Percentiles rank a stretch among this genome's conserved stretches.
Evolutionary conservation across 2,329 filamentous ascomycete species (phyloP).

Genomic region (Lasiodiplodia sp.): DNA sequence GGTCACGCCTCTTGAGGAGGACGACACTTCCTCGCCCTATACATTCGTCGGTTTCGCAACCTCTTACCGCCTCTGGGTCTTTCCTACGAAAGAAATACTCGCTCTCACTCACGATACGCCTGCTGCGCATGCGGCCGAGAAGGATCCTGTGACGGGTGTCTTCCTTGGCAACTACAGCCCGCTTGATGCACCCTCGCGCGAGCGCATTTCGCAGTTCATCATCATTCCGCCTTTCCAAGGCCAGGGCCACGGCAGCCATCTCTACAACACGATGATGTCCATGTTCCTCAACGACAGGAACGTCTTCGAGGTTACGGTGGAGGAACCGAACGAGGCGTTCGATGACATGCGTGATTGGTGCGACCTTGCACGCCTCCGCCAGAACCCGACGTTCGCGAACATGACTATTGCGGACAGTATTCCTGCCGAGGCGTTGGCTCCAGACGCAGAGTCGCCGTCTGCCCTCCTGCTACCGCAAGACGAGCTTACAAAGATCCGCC

Average conservation of each 20-base stretch:
- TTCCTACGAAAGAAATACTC: conserved; percentile 55
- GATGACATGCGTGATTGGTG: conserved; percentile 79
- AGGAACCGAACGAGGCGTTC: conserved; percentile 90
- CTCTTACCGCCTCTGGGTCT: conserved; percentile 83
- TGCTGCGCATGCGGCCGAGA: conserved; percentile 36
- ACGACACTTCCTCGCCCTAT: conserved; percentile 58
- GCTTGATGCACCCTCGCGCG: conserved; percentile 74
- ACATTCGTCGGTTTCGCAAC: conserved; percentile 89
- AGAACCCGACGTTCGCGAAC: conserved; percentile 62
- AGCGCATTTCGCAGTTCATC: conserved; percentile 91
- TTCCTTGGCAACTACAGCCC: conserved; percentile 47
- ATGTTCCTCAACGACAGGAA: conserved; percentile 71
- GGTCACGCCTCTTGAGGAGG: conserved; percentile 41
- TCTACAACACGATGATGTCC: conserved; percentile 82
- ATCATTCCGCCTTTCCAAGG: conserved; percentile 87
- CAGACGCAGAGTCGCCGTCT: conserved; percentile 57
- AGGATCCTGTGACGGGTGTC: conserved; percentile 7
- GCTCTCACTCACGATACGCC: conserved; percentile 37
- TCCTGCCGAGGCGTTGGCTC: conserved; percentile 59
- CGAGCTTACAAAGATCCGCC: conserved; percentile 63
- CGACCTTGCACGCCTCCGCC: conserved; percentile 71
- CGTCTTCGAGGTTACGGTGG: conserved; percentile 85
- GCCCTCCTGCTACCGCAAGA: conserved; percentile 65
- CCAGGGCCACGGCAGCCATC: conserved; percentile 76
- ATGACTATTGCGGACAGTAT: conserved; percentile 62